These are phyloP conservation scores for Ciborinia camelliae DNA, from an alignment of 2,329 filamentous ascomycete species.

Conservation along the genomic window DNA sequence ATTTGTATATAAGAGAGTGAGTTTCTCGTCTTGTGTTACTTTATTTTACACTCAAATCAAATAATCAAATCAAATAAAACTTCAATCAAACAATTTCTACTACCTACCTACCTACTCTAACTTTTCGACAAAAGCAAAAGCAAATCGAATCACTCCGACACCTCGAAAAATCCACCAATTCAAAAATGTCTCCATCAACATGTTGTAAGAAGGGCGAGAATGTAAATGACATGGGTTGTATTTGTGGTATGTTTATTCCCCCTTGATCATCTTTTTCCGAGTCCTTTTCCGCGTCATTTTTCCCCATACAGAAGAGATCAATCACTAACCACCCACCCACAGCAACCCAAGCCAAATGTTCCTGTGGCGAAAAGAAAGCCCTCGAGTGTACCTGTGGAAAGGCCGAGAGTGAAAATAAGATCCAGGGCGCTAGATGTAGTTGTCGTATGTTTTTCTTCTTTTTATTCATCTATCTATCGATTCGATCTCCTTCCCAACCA, in stretches of 20 bases:
- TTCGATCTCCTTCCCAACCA: neutral
- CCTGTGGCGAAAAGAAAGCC: slow-evolving; percentile 83
- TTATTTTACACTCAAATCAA: no score
- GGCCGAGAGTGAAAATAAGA: slow-evolving; percentile 68
- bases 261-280: neutral
- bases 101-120: no score
- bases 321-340: neutral
- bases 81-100: no score
- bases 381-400: slow-evolving; percentile 84
- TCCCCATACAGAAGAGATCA: no score
- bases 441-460: slow-evolving; percentile 55
- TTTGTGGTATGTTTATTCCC: slow-evolving; percentile 32
- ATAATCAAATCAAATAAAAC: no score
- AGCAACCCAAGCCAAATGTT: slow-evolving; percentile 69
- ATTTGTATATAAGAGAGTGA: no score
- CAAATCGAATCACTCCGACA: no score
- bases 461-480: no score
- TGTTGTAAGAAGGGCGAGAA: slow-evolving; percentile 37
- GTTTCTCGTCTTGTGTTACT: no score
- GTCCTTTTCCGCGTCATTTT: no score
- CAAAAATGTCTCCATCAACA: slow-evolving; percentile 34
- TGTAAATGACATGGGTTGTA: slow-evolving; percentile 27
- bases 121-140: no score
- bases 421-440: slow-evolving; percentile 72
- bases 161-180: neutral